Evolutionary conservation across 2,329 filamentous ascomycete species (phyloP).

Genomic region (Didymellaceae sp.): DNA sequence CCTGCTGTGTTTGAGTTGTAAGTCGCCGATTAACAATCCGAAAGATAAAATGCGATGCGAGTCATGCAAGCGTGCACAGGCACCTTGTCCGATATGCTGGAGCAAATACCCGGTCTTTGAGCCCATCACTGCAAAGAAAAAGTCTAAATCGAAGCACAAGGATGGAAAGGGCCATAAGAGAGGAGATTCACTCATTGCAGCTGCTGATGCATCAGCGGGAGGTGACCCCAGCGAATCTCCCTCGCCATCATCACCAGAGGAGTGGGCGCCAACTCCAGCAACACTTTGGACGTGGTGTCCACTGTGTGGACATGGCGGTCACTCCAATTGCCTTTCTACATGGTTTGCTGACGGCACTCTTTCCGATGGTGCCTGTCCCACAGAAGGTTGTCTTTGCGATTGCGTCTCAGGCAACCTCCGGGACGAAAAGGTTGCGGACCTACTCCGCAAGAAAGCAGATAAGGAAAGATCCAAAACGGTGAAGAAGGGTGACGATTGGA

Average conservation of each 20-base stretch:
- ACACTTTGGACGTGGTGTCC: conserved; percentile 64
- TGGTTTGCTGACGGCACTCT: conserved; percentile 59
- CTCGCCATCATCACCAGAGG: conserved; percentile 34
- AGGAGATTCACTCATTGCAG: conserved; percentile 37
- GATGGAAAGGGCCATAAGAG: conserved; percentile 32
- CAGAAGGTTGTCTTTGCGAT: conserved; percentile 65
- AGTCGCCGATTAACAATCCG: conserved; percentile 61
- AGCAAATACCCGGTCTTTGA: conserved; percentile 52
- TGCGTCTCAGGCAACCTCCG: conserved; percentile 59
- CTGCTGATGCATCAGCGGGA: conserved; percentile 14
- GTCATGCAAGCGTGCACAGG: conserved; percentile 55
- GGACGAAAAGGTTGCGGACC: conserved; percentile 41
- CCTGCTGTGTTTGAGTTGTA: conserved; percentile 63
- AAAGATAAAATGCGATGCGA: conserved; percentile 59
- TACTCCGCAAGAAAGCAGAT: conserved; percentile 39
- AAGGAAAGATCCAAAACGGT: conserved; percentile 45
- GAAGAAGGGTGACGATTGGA: conserved; percentile 51
- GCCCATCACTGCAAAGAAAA: conserved; percentile 39
- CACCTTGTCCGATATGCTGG: conserved; percentile 54
- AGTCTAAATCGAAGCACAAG: conserved; percentile 21
- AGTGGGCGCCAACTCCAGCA: conserved; percentile 33
- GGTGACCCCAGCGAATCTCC: conserved; percentile 23
- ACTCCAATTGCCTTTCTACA: conserved; percentile 62
- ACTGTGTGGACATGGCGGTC: conserved; percentile 66
- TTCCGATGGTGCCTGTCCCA: conserved; percentile 63